Conservation (phyloP, 176 grass and related monocot species). For the Alopecurus myosuroides region DNA sequence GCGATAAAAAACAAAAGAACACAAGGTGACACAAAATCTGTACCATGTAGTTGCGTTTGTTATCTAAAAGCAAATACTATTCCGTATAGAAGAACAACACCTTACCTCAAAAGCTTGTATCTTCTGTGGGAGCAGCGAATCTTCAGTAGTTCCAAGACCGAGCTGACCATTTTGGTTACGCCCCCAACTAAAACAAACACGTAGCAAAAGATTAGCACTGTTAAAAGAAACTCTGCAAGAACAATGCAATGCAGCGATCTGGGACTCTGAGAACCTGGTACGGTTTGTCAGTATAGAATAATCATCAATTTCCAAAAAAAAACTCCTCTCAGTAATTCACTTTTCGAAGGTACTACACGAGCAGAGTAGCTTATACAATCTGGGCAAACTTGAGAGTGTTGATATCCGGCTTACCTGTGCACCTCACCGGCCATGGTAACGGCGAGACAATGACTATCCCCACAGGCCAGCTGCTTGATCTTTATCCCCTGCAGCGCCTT, state of each 20-base stretch:
- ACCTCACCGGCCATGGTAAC: constrained; percentile 82
- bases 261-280: not conserved
- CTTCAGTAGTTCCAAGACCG: constrained; percentile 90
- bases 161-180: constrained; percentile 98
- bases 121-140: constrained; percentile 90
- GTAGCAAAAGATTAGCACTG: constrained; percentile 18
- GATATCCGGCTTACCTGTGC: constrained; percentile 50
- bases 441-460: constrained; percentile 92
- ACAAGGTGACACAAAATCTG: not conserved
- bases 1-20: not conserved
- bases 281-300: not conserved
- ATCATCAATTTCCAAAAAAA: not conserved
- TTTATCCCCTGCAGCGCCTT: constrained; percentile 81
- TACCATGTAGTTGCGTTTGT: not conserved
- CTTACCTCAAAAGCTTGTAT: constrained; percentile 94
- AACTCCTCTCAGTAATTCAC: not conserved
- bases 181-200: constrained; percentile 64
- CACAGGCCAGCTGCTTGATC: constrained; percentile 97
- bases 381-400: not conserved
- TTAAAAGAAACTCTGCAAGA: not conserved
- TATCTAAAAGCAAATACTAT: not conserved
- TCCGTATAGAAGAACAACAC: not conserved
- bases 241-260: constrained; percentile 1
- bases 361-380: no score
- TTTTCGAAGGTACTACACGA: not conserved